Conservation (phyloP, 345 rosid genomes). For the Lepidium aucheri region DNA sequence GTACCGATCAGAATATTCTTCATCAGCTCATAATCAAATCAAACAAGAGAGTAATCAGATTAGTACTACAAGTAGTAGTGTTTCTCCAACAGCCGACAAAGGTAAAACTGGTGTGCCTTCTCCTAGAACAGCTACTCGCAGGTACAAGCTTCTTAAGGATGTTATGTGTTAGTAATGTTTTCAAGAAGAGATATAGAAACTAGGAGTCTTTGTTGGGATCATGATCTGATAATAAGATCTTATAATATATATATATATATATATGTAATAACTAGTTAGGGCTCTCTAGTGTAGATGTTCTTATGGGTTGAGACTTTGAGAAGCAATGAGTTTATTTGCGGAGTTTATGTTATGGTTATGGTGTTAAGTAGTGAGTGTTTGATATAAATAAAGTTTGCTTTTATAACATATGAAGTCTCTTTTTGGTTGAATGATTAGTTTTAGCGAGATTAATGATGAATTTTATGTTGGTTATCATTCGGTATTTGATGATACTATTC, state of each 20-base stretch:
- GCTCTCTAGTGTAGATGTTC: neutral
- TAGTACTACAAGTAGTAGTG: conserved; percentile 6
- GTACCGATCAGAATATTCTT: conserved; percentile 55
- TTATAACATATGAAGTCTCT: neutral
- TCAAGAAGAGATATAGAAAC: neutral
- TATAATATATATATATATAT: conserved; percentile 4
- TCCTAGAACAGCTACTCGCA: conserved; percentile 72
- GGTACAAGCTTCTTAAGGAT: conserved; percentile 99
- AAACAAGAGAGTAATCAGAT: conserved; percentile 35
- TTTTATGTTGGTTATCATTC: neutral
- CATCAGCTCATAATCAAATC: conserved; percentile 46
- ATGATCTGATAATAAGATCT: conserved; percentile 16
- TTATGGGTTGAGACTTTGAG: conserved; percentile 19
- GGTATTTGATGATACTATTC: neutral
- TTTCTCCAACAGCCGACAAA: conserved; percentile 33
- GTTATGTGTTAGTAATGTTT: conserved; percentile 65
- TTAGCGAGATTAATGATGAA: neutral
- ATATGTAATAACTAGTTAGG: conserved; percentile 17
- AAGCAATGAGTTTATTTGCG: conserved; percentile 12
- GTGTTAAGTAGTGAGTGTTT: conserved; percentile 8
- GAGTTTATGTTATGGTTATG: conserved; percentile 10
- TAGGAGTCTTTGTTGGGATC: neutral
- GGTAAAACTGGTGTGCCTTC: conserved; percentile 59
- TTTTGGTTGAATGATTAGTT: neutral
- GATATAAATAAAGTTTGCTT: neutral